Conservation (phyloP, 805 yeast genomes). For the Lachancea fermentati region DNA sequence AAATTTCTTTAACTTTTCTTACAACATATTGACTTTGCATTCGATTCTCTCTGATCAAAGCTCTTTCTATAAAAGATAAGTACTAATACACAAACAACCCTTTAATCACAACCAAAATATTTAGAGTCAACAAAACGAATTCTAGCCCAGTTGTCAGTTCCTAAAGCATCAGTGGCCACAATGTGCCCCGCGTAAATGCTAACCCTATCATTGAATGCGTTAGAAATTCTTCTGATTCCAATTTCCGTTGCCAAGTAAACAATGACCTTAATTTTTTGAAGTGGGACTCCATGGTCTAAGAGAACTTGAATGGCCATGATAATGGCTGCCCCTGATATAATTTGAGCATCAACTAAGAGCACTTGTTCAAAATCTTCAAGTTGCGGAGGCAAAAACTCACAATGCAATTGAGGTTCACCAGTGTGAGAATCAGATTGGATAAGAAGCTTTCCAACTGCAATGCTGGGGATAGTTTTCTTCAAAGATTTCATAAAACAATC, state of each 20-base stretch:
- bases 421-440: constrained; percentile 85
- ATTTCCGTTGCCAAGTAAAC: constrained; percentile 71
- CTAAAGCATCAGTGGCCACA: constrained; percentile 43
- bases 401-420: constrained; percentile 91
- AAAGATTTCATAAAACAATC: constrained; percentile 84
- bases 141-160: constrained; percentile 54
- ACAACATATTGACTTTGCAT: constrained; percentile 9
- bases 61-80: not conserved
- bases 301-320: constrained; percentile 91
- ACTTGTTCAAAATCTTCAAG: constrained; percentile 37
- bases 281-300: constrained; percentile 67
- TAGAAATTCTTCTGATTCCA: constrained; percentile 65
- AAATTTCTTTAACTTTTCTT: too few relatives aligned
- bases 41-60: not conserved
- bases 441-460: constrained; percentile 73
- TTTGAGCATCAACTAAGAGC: constrained; percentile 77
- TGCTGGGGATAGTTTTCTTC: constrained; percentile 69
- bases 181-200: constrained; percentile 64
- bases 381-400: constrained; percentile 59
- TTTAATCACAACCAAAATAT: constrained; percentile 56
- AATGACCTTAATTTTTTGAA: constrained; percentile 59
- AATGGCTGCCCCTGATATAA: constrained; percentile 88
- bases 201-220: constrained; percentile 63
- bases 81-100: not conserved
- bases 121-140: constrained; percentile 66